A percentile compares a stretch with the other conserved stretches of the same genome.
phyloP scores from a whole-genome alignment of 2,329 filamentous ascomycete species.

The Verticillium nonalfalfae region DNA sequence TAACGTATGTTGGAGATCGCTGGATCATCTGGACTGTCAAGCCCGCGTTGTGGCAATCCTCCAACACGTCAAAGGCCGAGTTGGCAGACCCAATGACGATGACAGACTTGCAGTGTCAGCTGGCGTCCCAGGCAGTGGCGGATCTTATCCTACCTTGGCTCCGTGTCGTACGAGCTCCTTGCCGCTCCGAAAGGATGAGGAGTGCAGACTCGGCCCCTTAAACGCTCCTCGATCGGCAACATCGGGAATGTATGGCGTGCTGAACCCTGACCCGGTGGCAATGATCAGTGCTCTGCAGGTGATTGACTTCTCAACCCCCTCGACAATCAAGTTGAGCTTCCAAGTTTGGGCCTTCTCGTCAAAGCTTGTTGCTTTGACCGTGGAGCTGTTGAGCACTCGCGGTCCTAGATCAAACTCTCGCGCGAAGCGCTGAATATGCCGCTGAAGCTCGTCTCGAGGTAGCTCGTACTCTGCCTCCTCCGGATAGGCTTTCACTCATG shows the following conservation, averaged over 20 bases:
- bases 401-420: conserved; percentile 18
- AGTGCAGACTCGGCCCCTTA: conserved; percentile 19
- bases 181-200: conserved; percentile 14
- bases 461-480: conserved; percentile 13
- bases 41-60: conserved; percentile 22
- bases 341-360: conserved; percentile 15
- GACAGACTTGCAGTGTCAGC: conserved; percentile 14
- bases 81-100: conserved; percentile 32
- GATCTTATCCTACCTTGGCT: conserved; percentile 5
- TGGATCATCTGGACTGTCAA: conserved; percentile 26
- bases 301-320: background rate
- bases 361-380: conserved; percentile 17
- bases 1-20: conserved; percentile 26
- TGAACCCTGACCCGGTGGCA: conserved; percentile 17
- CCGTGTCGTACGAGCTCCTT: conserved; percentile 12
- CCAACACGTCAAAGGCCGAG: conserved; percentile 31
- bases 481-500: conserved; percentile 6
- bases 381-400: conserved; percentile 18
- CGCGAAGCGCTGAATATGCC: conserved; percentile 18
- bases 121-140: conserved; percentile 2
- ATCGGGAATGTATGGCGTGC: conserved; percentile 15
- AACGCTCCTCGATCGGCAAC: conserved; percentile 14
- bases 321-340: conserved; percentile 10
- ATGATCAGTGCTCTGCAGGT: conserved; percentile 17
- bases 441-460: conserved; percentile 15